These are phyloP conservation scores for Dactylellina haptotyla DNA, from an alignment of 2,329 filamentous ascomycete genomes.

Conservation along the genomic window DNA sequence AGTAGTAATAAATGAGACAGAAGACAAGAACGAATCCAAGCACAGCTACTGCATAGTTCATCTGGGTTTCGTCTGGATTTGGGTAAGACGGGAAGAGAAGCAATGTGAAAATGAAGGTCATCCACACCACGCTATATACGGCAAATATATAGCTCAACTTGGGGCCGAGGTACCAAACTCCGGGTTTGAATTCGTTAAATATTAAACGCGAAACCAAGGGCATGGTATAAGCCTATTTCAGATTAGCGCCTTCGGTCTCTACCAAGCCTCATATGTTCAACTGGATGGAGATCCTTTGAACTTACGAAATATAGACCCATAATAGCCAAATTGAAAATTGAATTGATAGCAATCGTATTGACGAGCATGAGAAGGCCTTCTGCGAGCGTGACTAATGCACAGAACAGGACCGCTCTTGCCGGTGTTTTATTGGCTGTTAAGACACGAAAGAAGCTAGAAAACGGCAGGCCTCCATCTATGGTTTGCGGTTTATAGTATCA, in stretches of 20 bases:
- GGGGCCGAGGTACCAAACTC: slow-evolving; percentile 59
- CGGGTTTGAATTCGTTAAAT: slow-evolving; percentile 58
- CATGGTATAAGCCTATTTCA: slow-evolving; percentile 59
- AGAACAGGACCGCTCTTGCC: slow-evolving; percentile 58
- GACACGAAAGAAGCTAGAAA: slow-evolving; percentile 58
- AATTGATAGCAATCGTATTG: slow-evolving; percentile 60
- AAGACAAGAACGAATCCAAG: slow-evolving; percentile 59
- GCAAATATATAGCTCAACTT: slow-evolving; percentile 57
- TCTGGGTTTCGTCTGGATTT: slow-evolving; percentile 56
- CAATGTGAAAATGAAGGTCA: slow-evolving; percentile 59
- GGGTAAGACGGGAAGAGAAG: slow-evolving; percentile 58
- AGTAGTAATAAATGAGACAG: slow-evolving; percentile 59
- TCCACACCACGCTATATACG: slow-evolving; percentile 58
- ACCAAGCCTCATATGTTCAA: background rate
- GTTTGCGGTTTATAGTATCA: background rate
- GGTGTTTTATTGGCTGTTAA: slow-evolving; percentile 59
- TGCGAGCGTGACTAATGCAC: slow-evolving; percentile 56
- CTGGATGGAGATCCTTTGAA: background rate
- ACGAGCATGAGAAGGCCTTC: slow-evolving; percentile 60
- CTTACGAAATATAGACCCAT: slow-evolving; percentile 59
- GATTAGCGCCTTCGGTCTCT: background rate
- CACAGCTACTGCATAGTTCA: slow-evolving; percentile 60
- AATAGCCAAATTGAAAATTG: slow-evolving; percentile 60
- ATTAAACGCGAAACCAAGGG: slow-evolving; percentile 58
- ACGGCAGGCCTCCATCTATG: slow-evolving; percentile 59